phyloP scores from a whole-genome alignment of 2,329 filamentous ascomycete species.

The Botrytis aclada region DNA sequence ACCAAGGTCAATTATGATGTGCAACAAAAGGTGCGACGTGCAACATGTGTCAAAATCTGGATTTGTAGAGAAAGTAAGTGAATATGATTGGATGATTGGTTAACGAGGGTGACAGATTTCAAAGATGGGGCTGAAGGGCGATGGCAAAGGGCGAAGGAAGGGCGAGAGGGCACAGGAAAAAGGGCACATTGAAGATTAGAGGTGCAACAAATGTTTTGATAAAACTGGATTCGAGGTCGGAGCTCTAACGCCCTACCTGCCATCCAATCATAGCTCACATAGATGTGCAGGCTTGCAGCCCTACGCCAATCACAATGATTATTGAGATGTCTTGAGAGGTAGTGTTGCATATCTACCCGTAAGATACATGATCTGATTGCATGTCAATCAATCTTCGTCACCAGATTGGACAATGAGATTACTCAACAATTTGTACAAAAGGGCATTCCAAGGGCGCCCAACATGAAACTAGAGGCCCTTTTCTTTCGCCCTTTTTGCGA shows the following conservation, averaged over 20 bases:
- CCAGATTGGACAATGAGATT: background rate
- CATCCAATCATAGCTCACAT: background rate
- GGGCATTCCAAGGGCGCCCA: background rate
- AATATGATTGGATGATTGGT: background rate
- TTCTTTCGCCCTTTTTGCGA: constrained; percentile 7
- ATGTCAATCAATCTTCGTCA: background rate
- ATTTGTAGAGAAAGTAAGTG: background rate
- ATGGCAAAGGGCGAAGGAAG: background rate
- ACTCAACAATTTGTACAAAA: background rate
- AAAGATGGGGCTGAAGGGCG: background rate
- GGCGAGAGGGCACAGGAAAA: background rate
- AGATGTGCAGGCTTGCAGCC: background rate
- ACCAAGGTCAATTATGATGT: background rate
- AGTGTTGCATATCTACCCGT: background rate
- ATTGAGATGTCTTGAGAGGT: background rate
- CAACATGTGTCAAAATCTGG: background rate
- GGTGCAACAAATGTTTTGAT: background rate
- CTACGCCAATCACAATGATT: background rate
- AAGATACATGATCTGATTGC: background rate
- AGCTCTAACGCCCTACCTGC: background rate
- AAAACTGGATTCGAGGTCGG: background rate
- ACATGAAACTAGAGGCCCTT: background rate
- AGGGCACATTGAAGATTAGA: background rate
- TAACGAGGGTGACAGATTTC: too few relatives aligned
- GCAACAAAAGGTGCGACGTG: constrained; percentile 19